Evolutionary conservation across 192 early-diverging fungal species (phyloP).

Genomic region (Rhizoclosmatium globosum): DNA sequence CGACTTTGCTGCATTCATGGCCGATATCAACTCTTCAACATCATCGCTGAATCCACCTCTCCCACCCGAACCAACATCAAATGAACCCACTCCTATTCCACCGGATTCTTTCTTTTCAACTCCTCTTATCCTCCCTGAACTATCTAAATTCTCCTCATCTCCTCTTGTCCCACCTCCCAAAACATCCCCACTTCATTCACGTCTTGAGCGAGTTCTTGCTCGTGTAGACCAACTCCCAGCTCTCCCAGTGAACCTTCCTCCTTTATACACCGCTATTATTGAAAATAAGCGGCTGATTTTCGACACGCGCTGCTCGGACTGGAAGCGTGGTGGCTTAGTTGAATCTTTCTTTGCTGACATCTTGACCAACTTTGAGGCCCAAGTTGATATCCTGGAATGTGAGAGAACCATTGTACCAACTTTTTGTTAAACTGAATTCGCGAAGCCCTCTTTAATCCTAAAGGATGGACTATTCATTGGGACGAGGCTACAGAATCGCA

Average conservation of each 20-base stretch:
- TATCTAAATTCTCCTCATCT: constrained; percentile 3
- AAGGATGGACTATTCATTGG: constrained; percentile 25
- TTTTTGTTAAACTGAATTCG: not conserved
- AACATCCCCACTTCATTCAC: constrained; percentile 10
- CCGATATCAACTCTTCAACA: constrained; percentile 17
- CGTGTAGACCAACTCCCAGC: constrained; percentile 40
- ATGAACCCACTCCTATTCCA: constrained; percentile 7
- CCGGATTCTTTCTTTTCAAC: not conserved
- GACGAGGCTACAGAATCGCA: constrained; percentile 36
- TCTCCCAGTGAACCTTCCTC: constrained; percentile 24
- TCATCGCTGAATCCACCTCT: not conserved
- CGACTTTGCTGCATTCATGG: constrained; percentile 31
- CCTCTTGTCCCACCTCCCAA: not conserved
- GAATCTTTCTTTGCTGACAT: constrained; percentile 21
- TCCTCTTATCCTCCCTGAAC: not conserved
- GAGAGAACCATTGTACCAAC: not conserved
- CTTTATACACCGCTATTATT: not conserved
- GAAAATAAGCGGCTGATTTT: not conserved
- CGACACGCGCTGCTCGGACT: constrained; percentile 23
- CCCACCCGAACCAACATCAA: not conserved
- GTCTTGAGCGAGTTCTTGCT: constrained; percentile 13
- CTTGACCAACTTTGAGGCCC: constrained; percentile 12
- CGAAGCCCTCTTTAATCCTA: not conserved
- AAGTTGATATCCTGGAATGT: constrained; percentile 13
- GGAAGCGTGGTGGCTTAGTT: constrained; percentile 8